Conservation (phyloP, 306 rosid species). For the Dryas octopetala region DNA sequence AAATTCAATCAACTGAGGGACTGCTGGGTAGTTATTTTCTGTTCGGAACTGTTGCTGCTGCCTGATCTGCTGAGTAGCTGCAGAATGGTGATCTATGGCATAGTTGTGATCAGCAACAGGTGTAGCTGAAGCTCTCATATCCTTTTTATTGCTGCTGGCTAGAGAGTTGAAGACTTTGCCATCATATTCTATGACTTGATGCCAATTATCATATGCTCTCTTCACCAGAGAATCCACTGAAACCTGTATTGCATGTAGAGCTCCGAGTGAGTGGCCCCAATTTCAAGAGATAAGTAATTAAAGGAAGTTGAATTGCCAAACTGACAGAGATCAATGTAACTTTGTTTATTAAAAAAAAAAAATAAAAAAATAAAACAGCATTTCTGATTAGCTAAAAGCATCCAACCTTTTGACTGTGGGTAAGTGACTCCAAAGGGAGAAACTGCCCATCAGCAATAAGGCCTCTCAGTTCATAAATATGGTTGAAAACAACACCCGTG, state of each 20-base stretch:
- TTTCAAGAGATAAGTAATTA: background rate
- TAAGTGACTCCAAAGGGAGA: slow-evolving; percentile 67
- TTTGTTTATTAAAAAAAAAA: no score
- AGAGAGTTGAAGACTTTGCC: slow-evolving; percentile 55
- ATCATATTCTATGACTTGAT: slow-evolving; percentile 74
- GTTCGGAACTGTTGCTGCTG: slow-evolving; percentile 43
- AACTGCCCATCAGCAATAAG: slow-evolving; percentile 71
- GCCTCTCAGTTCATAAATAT: slow-evolving; percentile 82
- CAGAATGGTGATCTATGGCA: slow-evolving; percentile 31
- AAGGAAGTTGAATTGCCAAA: no score
- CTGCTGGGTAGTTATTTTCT: slow-evolving; percentile 30
- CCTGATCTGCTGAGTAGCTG: slow-evolving; percentile 37
- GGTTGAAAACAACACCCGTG: slow-evolving; percentile 71
- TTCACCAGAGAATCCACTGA: slow-evolving; percentile 74
- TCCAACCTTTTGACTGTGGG: slow-evolving; percentile 69
- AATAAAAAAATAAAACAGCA: background rate
- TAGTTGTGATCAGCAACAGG: slow-evolving; percentile 33
- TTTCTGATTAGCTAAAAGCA: slow-evolving; percentile 1
- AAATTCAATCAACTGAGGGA: slow-evolving; percentile 42
- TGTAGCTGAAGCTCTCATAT: slow-evolving; percentile 31
- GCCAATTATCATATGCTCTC: slow-evolving; percentile 88
- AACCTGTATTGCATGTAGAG: slow-evolving; percentile 55
- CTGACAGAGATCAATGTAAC: no score
- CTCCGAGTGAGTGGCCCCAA: slow-evolving; percentile 20
- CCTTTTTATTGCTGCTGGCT: slow-evolving; percentile 30